Base-by-base conservation (phyloP, 768 basidiomycete species). In the Tylopilus subfusipes region DNA sequence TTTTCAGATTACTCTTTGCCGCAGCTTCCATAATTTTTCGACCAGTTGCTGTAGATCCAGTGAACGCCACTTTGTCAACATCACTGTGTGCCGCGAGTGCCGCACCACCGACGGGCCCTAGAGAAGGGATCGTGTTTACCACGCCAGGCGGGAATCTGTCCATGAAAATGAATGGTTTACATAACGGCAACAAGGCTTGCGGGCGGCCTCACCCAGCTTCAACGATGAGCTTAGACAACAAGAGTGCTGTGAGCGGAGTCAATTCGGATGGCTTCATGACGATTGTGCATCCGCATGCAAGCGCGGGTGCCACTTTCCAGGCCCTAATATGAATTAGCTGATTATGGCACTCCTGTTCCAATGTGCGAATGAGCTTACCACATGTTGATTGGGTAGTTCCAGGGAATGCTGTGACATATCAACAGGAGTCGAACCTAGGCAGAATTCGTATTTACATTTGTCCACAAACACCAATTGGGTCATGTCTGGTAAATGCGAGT, bases 41-140 rank as follows among this genome's bases (percentile, higher is more conserved):
- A 22, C 96, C 96, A 5, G 93, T 95, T 52, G 82, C 66, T 14
- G 93, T 95, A 33, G 90, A 93, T 43, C 96, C 96, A 10, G 96
- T 98, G 72, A 98, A 97, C 2, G 95, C 94, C 57, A 98, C 81
- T 72, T 97, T 96, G 75, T 97, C 92, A 44, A 98, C 87, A 60
- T 88, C 90, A 52, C 69, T 79, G 71, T 98, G 96, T 12, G 81
- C 71, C 6, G 94, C 75, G 55, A 98, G 78, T 3, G 93, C 91
- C 9, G 89, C 88, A 27, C 95, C 95, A 50, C 92, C 93, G 36
- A 90, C 79, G 45, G 78, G 59, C 27, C 95, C 95, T 38, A 87
- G 74, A 22, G 93, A 94, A 5, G 90, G 87, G 5, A 97, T 78
- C 24, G 88, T 90, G 71, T 97, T 96, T 56, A 98, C 66, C 13